phyloP scores from a whole-genome alignment of 345 rosid species.

The Geranium rotundifolium region DNA sequence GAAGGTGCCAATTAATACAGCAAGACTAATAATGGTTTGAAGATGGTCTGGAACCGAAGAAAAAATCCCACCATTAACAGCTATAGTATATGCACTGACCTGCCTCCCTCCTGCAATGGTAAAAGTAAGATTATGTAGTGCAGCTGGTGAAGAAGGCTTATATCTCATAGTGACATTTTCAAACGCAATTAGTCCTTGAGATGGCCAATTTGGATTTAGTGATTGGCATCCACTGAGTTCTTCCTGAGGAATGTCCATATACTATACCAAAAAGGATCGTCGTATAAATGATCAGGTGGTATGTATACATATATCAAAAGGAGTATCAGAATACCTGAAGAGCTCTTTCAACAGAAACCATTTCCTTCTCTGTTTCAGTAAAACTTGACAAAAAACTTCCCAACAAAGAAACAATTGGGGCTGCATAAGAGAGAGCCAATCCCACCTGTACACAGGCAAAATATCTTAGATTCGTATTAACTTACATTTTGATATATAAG shows the following conservation, averaged over 20 bases:
- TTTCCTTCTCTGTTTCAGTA: constrained; percentile 93
- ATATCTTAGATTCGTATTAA: not conserved
- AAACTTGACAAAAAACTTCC: constrained; percentile 87
- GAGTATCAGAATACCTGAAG: constrained; percentile 45
- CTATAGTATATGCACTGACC: constrained; percentile 22
- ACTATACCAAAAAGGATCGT: constrained; percentile 31
- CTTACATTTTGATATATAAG: not conserved
- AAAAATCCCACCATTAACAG: not conserved
- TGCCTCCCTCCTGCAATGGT: constrained; percentile 57
- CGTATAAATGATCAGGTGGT: constrained; percentile 6
- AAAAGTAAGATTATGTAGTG: constrained; percentile 45
- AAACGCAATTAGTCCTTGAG: constrained; percentile 57
- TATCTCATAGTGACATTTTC: constrained; percentile 73
- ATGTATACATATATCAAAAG: not conserved
- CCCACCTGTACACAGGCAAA: constrained; percentile 48
- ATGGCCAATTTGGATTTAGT: constrained; percentile 55
- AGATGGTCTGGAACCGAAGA: not conserved
- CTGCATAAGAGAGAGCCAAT: constrained; percentile 82
- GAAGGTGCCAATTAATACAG: not conserved
- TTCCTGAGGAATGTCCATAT: constrained; percentile 87
- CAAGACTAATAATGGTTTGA: not conserved
- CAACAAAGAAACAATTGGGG: constrained; percentile 71
- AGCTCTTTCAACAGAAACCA: constrained; percentile 86
- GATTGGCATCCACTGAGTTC: constrained; percentile 36
- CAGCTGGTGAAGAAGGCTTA: constrained; percentile 59